Evolutionary conservation across 2,329 filamentous ascomycete species (phyloP), one percentile per base, ranked within the genome.

Genomic region (Aureobasidium sp.): DNA sequence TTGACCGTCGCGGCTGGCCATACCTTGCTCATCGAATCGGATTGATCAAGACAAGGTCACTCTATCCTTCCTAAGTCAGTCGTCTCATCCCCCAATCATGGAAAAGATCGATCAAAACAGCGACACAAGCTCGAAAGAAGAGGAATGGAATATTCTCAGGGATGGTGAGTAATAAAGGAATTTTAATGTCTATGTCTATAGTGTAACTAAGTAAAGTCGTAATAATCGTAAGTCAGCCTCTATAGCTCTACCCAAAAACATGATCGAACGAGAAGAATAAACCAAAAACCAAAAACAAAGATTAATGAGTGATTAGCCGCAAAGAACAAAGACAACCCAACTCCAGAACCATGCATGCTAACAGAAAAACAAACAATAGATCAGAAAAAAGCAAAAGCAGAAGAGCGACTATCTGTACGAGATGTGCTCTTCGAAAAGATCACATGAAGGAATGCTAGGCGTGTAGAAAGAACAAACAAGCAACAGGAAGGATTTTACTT

Each of bases 141-240:
- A 12, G 1, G 20, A 25, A 11, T 5, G 15, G 20, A 12, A 14
- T 14, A 25, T 9, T 34, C 12, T 34, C 9, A 11, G 31, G 12
- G 12, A 34, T 34, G 9, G 31, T 34, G 31, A 34, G 31, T 34
- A 34, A 2, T 34, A 34, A 34, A 11, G 9, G 9, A 44, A 44
- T 44, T 9, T 25, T 51, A 15, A 39, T 53, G 36, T 53, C 49
- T 41, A 53, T 53, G 36, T 53, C 49, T 53, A 53, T 53, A 41
- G 20, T 39, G 29, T 51, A 15, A 51, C 20, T 22, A 17, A 17
- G 14, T 6, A 11, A 39, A 41, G 48, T 53, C 49, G 25, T 53
- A 14, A 53, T 41, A 36, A n/a, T 53, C 49, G 36, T 53, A 14
- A 53, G 42, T 1, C 22, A 27, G 22, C 15, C 12, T 27, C 42